Evolutionary conservation across 202 grass and related monocot species (phyloP), one percentile per base, ranked within the genome.

Genomic region (Zizania palustris): DNA sequence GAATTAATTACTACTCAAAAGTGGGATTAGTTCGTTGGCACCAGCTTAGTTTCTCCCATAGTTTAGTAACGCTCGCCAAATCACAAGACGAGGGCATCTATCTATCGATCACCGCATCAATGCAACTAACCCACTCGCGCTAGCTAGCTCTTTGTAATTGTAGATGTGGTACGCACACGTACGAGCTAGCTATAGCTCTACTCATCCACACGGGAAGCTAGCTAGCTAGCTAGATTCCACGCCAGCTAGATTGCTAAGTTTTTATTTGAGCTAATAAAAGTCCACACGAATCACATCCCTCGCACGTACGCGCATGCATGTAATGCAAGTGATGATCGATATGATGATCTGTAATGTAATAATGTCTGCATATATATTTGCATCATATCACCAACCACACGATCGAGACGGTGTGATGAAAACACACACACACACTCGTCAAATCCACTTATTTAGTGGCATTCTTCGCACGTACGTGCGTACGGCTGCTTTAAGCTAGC

Each of bases 181-280:
- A 5, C 9, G 16, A 34, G 43, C n/a, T n/a, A n/a, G n/a, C n/a
- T n/a, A n/a, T n/a, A n/a, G n/a, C 33, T 22, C 65, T 45, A 13
- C 21, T 49, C 16, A 19, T 54, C 43, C 33, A 53, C 20, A 40
- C 7, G 0, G 20, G 1, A 22, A 34, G 19, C 50, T n/a, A n/a
- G n/a, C n/a, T n/a, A n/a, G n/a, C n/a, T n/a, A n/a, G n/a, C n/a
- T 38, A 50, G 71, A 73, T 73, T 60, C 38, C 70, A 43, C 28
- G 28, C 38, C 18, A 58, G 7, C 28, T 53, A 55, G 19, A 53
- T 67, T n/a, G n/a, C n/a, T n/a, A n/a, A n/a, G 14, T 7, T 48
- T 35, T 49, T 45, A 45, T 48, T 35, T 49, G 20, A 46, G 36
- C 46, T 69, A 36, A n/a, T n/a, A 0, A 0, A 60, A 60, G 63